Conservation (phyloP, 257 asterid species). For the Jasminum sambac region DNA sequence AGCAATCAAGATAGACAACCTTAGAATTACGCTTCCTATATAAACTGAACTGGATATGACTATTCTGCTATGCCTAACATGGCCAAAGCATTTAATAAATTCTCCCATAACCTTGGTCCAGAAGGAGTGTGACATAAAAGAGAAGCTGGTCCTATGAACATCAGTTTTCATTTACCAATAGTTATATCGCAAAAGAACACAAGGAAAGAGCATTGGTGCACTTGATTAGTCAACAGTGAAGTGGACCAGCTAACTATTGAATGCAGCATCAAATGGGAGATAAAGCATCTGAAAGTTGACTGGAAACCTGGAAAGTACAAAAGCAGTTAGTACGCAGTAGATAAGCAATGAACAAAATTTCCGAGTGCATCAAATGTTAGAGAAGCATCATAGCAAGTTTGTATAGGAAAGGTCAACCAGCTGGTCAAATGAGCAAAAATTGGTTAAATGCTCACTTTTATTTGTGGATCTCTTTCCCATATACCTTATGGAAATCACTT, state of each 20-base stretch:
- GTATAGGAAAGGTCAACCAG: conserved; percentile 16
- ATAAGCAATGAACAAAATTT: conserved; percentile 1
- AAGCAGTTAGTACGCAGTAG: conserved; percentile 20
- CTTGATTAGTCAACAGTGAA: conserved; percentile 99
- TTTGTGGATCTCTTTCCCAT: conserved; percentile 93
- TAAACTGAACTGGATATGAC: neutral
- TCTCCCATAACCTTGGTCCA: neutral
- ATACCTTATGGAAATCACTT: conserved; percentile 98
- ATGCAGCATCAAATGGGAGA: conserved; percentile 97
- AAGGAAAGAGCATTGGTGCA: conserved; percentile 25
- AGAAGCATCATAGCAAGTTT: neutral
- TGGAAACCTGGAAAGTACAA: conserved; percentile 66
- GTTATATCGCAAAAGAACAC: neutral
- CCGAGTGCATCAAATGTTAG: conserved; percentile 13
- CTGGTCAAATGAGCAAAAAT: conserved; percentile 15
- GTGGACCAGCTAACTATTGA: conserved; percentile 99
- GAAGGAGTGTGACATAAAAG: neutral
- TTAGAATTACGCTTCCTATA: conserved; percentile 1
- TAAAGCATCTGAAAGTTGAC: conserved; percentile 99
- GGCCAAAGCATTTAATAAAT: neutral
- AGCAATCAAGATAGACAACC: neutral
- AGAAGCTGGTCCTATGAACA: neutral
- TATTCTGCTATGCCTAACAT: neutral
- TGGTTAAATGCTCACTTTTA: conserved; percentile 65
- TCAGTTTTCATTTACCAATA: neutral